A percentile compares a stretch with the other conserved stretches of the same genome.
These are phyloP conservation scores for Chiua sp. DNA, from an alignment of 1,284 basidiomycete species.

Conservation along the genomic window DNA sequence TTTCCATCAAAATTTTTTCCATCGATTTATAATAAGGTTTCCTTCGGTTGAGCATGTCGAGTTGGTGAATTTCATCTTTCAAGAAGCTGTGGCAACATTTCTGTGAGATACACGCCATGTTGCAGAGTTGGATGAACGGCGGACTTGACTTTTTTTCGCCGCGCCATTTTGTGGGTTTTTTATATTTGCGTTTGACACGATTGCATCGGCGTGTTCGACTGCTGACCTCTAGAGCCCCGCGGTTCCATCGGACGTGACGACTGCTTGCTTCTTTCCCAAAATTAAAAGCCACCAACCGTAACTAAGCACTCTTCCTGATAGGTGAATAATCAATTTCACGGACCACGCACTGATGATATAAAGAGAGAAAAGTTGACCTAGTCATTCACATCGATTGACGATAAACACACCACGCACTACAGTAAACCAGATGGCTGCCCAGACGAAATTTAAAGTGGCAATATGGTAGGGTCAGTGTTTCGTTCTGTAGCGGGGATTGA, in stretches of 20 bases:
- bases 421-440: conserved; percentile 14
- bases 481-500: not conserved
- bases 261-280: conserved; percentile 10
- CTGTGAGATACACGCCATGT: not conserved
- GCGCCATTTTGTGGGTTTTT: not conserved
- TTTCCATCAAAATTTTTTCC: not conserved
- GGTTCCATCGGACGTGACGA: conserved; percentile 33
- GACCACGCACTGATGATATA: conserved; percentile 8
- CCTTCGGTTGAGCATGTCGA: not conserved
- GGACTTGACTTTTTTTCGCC: conserved; percentile 3
- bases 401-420: not conserved
- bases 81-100: not conserved
- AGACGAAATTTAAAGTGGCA: conserved; percentile 34
- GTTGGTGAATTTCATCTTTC: no score
- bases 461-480: conserved; percentile 30
- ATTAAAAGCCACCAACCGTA: not conserved
- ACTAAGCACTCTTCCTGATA: no score
- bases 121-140: conserved; percentile 3
- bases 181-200: conserved; percentile 13
- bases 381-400: not conserved
- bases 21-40: not conserved
- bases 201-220: conserved; percentile 24
- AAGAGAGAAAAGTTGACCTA: not conserved
- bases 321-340: not conserved
- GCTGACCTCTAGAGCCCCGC: conserved; percentile 11